Base-by-base conservation (phyloP, 257 asterid species). In the Solanum virginianum region DNA sequence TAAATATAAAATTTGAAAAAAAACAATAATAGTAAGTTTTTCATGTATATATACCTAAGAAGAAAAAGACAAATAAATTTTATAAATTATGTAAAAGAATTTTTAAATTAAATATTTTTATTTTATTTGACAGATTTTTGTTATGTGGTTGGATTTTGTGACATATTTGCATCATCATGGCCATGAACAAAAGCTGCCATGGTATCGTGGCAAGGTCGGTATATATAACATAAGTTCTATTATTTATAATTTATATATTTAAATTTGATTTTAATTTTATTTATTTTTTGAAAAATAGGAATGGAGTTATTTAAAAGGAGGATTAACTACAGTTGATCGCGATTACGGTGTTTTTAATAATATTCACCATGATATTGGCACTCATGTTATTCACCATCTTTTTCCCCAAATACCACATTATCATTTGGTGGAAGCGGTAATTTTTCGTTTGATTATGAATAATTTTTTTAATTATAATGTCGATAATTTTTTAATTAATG, bases 351-450 rank as follows among this genome's bases (percentile, higher is more conserved):
- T 88, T 85, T 87, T 95, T 55, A 95, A 95, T 87, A 94, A 91
- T 45, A 90, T 95, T 80, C 98, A 95, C 22, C 98, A 94, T 59
- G 98, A 94, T 62, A 93, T 95, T 86, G 98, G 98, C 85, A 94
- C 98, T 69, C 98, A 95, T 43, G 98, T 95, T 68, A 89, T 94
- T 24, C 98, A 95, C 86, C 98, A 95, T 75, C 94, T 95, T 49
- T 95, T 95, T 62, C 98, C 98, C 85, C 98, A 94, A 89, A 95
- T 94, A 85, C 98, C 98, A 60, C 98, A 95, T 85, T 95, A 95
- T 79, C 97, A 95, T 87, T 80, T 95, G 8, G 88, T 87, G 1
- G 98, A 95, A 82, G 98, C 98, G 88, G 98, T 95, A 86, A 84
- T 88, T 56, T 47, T 59, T 10, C 57, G 36, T 65, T 65, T 26